These are phyloP conservation scores for Arthroderma sp. DNA, from an alignment of 2,329 filamentous ascomycete species.

Conservation along the genomic window DNA sequence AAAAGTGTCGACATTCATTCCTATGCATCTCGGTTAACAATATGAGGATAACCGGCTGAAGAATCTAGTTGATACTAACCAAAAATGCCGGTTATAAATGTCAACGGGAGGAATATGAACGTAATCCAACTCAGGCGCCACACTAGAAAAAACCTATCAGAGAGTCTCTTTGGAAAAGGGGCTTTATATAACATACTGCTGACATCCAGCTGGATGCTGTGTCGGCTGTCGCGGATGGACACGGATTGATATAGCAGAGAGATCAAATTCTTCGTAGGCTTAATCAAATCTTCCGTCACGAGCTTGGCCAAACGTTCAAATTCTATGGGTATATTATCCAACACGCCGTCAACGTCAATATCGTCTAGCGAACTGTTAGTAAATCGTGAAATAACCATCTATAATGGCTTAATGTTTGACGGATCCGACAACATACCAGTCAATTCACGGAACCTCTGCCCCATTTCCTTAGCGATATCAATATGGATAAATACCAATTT, in stretches of 20 bases:
- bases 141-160: slow-evolving; percentile 10
- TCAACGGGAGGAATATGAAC: slow-evolving; percentile 33
- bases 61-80: slow-evolving; percentile 6
- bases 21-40: slow-evolving; percentile 14
- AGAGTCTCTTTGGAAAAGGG: not conserved
- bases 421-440: slow-evolving; percentile 14
- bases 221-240: slow-evolving; percentile 38
- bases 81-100: slow-evolving; percentile 36
- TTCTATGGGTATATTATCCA: slow-evolving; percentile 27
- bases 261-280: slow-evolving; percentile 37
- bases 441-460: slow-evolving; percentile 29
- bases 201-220: slow-evolving; percentile 36
- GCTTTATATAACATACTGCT: slow-evolving; percentile 29
- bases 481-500: slow-evolving; percentile 39
- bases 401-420: not conserved
- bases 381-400: not conserved
- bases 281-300: slow-evolving; percentile 38
- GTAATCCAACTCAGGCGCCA: slow-evolving; percentile 27
- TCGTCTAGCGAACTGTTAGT: slow-evolving; percentile 16
- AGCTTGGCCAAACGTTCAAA: slow-evolving; percentile 35
- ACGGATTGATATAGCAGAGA: slow-evolving; percentile 42
- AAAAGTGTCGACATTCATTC: slow-evolving; percentile 41
- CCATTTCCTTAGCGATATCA: slow-evolving; percentile 36
- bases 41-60: not conserved
- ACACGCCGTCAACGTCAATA: slow-evolving; percentile 17